Base-by-base conservation (phyloP, 2,329 filamentous ascomycete genomes). In the Drechslera avenae region DNA sequence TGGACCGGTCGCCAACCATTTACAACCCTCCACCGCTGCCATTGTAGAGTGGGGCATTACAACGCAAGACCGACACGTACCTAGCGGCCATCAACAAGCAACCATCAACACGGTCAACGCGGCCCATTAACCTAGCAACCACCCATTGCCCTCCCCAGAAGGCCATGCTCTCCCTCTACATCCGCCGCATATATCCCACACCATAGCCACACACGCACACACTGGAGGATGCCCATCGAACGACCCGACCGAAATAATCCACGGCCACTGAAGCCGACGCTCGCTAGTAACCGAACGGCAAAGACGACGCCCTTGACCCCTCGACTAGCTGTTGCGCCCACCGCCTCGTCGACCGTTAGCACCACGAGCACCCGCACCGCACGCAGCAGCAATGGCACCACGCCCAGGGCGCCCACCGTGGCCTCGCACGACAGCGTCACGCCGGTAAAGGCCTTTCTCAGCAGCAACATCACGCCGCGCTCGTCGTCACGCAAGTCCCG, bases 401-500 rank as follows among this genome's bases (percentile, higher is more conserved):
- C 67, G n/a, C 61, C 67, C 45, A 52, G 65, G 47, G 68, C 54
- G 66, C 70, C 53, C 64, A 69, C 60, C 64, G 70, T 64, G 60
- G 64, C 46, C 43, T 19, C 37, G 13, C 67, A 62, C 52, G 84
- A 87, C 42, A 81, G 84, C 53, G 67, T 79, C 58, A 80, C 82
- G 36, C 79, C 84, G 7, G 76, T 80, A 23, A 77, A 81, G 41
- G 67, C 82, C 42, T 83, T 83, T 62, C 75, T 91, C 36, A 84
- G 73, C 72, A 82, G 76, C 70, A 91, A 90, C 70, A 78, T 91
- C 68, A 95, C 91, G 3, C 90, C 91, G 42, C 85, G 91, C 59
- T 91, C 91, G 7, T 88, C 87, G 7, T 79, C 85, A 40, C 83
- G 91, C 55, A 90, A 85, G 69, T 86, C 79, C 61, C 86, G 90